Percentiles rank a stretch among this genome's conserved stretches.
phyloP scores from a whole-genome alignment of 768 basidiomycete species.

The Pleurotus sapidus region DNA sequence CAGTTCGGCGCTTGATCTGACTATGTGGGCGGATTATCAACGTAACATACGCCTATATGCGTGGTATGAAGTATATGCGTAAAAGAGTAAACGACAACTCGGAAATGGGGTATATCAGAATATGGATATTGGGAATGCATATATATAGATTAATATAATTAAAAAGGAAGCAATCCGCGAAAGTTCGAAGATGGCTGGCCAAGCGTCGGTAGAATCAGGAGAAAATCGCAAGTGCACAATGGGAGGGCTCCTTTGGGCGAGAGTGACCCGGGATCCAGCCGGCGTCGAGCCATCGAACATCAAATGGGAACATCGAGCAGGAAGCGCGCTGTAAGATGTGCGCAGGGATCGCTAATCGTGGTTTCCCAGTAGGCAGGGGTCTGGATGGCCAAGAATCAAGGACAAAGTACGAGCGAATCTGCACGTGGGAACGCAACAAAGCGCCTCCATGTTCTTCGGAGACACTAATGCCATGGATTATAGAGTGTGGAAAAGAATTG shows the following conservation, averaged over 20 bases:
- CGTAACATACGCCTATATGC: not conserved
- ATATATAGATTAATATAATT: no score
- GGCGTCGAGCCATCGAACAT: conserved; percentile 43
- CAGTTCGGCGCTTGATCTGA: not conserved
- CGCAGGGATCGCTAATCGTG: no score
- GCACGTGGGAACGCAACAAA: not conserved
- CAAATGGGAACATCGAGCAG: no score
- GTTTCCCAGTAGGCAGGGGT: no score
- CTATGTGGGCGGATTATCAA: not conserved
- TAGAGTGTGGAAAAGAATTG: not conserved
- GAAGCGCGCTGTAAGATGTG: no score
- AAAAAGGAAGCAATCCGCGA: no score
- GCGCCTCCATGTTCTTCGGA: not conserved
- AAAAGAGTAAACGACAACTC: not conserved
- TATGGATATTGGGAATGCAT: no score
- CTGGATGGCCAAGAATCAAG: not conserved
- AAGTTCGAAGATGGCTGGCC: no score
- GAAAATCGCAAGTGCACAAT: no score
- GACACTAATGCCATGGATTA: not conserved
- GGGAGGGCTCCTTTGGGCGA: no score
- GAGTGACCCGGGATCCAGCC: conserved; percentile 7
- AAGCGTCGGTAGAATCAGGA: no score
- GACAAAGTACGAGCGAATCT: not conserved
- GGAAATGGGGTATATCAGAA: no score
- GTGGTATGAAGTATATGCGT: not conserved